Conservation (phyloP, 345 rosid genomes). For the Anastatica hierochuntica region DNA sequence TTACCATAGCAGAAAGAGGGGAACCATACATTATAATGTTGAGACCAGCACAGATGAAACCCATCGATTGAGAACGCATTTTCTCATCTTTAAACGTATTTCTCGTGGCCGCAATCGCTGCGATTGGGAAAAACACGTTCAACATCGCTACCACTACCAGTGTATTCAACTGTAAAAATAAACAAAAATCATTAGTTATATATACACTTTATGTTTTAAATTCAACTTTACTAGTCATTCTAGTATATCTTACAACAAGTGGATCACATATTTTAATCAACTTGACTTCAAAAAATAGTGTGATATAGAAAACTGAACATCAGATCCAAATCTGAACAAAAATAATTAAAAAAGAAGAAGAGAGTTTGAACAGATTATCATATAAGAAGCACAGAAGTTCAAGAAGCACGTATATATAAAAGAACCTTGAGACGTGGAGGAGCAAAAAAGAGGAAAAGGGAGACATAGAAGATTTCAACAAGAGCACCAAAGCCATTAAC, state of each 20-base stretch:
- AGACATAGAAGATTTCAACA: constrained; percentile 40
- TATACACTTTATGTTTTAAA: too few species aligned
- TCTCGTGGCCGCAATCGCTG: constrained; percentile 37
- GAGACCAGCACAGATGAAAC: constrained; percentile 51
- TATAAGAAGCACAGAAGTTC: too few species aligned
- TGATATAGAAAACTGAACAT: too few species aligned
- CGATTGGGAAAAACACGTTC: constrained; percentile 38
- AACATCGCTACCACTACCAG: constrained; percentile 29
- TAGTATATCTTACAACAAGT: too few species aligned
- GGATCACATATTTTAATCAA: too few species aligned
- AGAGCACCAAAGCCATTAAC: constrained; percentile 65
- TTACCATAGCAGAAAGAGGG: constrained; percentile 73
- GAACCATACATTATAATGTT: constrained; percentile 70
- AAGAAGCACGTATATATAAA: constrained; percentile 24
- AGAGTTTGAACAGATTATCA: too few species aligned
- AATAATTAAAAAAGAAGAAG: too few species aligned
- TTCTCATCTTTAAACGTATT: constrained; percentile 40
- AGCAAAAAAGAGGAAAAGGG: constrained; percentile 42
- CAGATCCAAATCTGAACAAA: too few species aligned
- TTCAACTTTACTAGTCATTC: too few species aligned
- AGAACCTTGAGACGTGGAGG: constrained; percentile 28
- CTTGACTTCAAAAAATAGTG: too few species aligned
- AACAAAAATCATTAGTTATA: neutral
- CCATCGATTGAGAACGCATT: constrained; percentile 38
- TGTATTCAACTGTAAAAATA: constrained; percentile 34